Conservation (phyloP, 192 early-diverging fungal genomes). For the Coemansia umbellata region DNA sequence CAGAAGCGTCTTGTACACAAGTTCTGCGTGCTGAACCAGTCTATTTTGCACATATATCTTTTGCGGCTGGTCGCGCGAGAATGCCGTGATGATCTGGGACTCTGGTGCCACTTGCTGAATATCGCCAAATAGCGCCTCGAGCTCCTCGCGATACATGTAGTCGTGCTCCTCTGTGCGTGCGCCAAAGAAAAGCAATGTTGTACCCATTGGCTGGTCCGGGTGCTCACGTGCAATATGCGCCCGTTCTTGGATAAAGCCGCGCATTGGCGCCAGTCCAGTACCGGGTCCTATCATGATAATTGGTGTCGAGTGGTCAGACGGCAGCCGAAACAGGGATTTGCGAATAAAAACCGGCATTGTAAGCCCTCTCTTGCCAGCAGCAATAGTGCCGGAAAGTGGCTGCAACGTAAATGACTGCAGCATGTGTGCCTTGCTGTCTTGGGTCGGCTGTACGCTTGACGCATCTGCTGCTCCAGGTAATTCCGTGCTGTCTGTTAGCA, state of each 20-base stretch:
- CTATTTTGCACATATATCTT: conserved; percentile 98
- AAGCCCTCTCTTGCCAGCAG: conserved; percentile 6
- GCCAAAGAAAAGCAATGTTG: conserved; percentile 91
- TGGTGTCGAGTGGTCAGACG: conserved; percentile 71
- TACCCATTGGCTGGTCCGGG: conserved; percentile 61
- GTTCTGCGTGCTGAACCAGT: conserved; percentile 65
- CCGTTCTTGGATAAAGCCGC: conserved; percentile 93
- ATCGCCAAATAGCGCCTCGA: conserved; percentile 61
- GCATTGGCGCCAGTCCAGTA: conserved; percentile 97
- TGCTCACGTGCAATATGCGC: conserved; percentile 54
- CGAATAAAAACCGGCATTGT: conserved; percentile 80
- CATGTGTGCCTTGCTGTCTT: conserved; percentile 19
- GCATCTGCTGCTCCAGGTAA: conserved; percentile 15
- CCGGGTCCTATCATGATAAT: conserved; percentile 99
- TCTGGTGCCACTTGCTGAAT: conserved; percentile 44
- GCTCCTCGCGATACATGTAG: conserved; percentile 87
- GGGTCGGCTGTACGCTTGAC: conserved; percentile 7
- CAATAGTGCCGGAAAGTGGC: conserved; percentile 4
- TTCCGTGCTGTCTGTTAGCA: conserved; percentile 7
- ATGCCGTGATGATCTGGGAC: conserved; percentile 82
- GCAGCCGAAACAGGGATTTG: conserved; percentile 85
- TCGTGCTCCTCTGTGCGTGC: conserved; percentile 84
- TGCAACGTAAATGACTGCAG: conserved; percentile 38
- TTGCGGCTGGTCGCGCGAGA: conserved; percentile 74
- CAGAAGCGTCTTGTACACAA: conserved; percentile 77